Evolutionary conservation across 192 early-diverging fungal genomes (phyloP).

Genomic region (Blastocladiella britannica): DNA sequence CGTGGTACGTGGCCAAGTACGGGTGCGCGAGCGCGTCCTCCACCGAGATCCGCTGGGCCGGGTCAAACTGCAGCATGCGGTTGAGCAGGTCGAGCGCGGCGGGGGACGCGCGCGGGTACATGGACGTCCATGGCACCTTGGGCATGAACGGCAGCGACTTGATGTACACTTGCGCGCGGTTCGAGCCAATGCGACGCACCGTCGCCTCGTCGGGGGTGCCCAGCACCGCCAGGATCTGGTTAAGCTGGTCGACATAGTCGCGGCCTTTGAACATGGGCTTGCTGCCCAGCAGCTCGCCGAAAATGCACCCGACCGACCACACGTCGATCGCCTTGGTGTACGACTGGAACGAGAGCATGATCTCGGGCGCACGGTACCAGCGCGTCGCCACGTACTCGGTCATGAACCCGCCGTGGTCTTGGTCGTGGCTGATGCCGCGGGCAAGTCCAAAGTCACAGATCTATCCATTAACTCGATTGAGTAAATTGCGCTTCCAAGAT

Average conservation of each 20-base stretch:
- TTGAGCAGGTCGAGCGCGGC: constrained; percentile 75
- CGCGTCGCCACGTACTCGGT: constrained; percentile 87
- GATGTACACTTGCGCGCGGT: constrained; percentile 92
- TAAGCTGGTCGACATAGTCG: constrained; percentile 94
- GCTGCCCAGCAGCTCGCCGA: constrained; percentile 62
- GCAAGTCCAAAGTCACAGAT: constrained; percentile 99
- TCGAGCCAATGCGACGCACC: constrained; percentile 67
- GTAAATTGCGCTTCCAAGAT: neutral
- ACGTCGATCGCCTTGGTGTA: constrained; percentile 97
- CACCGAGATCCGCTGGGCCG: constrained; percentile 72
- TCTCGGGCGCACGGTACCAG: constrained; percentile 89
- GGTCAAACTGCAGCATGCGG: constrained; percentile 77
- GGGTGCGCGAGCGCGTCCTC: constrained; percentile 82
- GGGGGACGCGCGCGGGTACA: constrained; percentile 69
- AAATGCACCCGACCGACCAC: constrained; percentile 79
- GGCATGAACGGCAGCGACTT: constrained; percentile 69
- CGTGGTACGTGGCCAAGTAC: constrained; percentile 83
- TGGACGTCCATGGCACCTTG: constrained; percentile 61
- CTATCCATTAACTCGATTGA: constrained; percentile 14
- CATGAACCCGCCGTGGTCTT: constrained; percentile 79
- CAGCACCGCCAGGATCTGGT: constrained; percentile 83
- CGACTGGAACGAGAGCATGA: constrained; percentile 89
- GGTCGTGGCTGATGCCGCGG: constrained; percentile 61
- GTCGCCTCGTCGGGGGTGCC: constrained; percentile 90
- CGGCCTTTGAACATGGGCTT: constrained; percentile 63